Evolutionary conservation across 202 grass and related monocot species (phyloP).

Genomic region (Zizania palustris): DNA sequence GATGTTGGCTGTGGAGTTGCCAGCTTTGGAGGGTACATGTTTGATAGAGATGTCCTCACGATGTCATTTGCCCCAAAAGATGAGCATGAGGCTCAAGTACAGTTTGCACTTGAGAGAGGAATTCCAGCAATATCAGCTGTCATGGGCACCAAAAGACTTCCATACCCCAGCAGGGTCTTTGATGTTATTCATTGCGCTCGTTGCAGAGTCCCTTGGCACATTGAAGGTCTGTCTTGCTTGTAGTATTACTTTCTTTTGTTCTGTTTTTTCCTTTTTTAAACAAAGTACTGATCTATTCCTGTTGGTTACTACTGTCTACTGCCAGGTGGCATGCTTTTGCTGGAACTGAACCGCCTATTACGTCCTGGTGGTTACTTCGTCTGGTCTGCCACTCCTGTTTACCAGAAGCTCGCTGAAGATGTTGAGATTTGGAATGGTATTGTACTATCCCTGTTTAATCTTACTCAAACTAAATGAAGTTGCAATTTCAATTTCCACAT

Average conservation of each 20-base stretch:
- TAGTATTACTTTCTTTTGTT: slow-evolving; percentile 19
- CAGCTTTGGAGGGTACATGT: slow-evolving; percentile 97
- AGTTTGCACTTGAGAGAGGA: slow-evolving; percentile 97
- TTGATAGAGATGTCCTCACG: slow-evolving; percentile 89
- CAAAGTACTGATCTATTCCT: slow-evolving; percentile 20
- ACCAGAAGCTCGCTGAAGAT: slow-evolving; percentile 82
- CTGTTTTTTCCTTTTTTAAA: slow-evolving; percentile 15
- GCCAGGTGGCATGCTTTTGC: slow-evolving; percentile 90
- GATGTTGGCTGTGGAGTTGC: slow-evolving; percentile 99
- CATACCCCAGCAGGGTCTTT: slow-evolving; percentile 86
- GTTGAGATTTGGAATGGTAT: slow-evolving; percentile 93
- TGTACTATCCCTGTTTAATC: slow-evolving; percentile 6
- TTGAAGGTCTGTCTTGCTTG: slow-evolving; percentile 71
- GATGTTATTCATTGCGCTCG: slow-evolving; percentile 94
- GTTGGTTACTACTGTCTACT: slow-evolving; percentile 28
- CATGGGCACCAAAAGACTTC: slow-evolving; percentile 98
- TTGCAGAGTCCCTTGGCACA: slow-evolving; percentile 96
- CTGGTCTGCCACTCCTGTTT: slow-evolving; percentile 98
- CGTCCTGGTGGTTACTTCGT: slow-evolving; percentile 97
- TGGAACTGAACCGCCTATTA: slow-evolving; percentile 92
- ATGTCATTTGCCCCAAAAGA: slow-evolving; percentile 99
- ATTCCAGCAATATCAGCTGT: slow-evolving; percentile 99
- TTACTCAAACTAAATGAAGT: neutral
- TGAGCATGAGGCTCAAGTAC: slow-evolving; percentile 99
- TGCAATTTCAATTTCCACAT: slow-evolving; percentile 3